Base-by-base conservation (phyloP, 768 basidiomycete genomes). In the Candolleomyces aberdarensis region DNA sequence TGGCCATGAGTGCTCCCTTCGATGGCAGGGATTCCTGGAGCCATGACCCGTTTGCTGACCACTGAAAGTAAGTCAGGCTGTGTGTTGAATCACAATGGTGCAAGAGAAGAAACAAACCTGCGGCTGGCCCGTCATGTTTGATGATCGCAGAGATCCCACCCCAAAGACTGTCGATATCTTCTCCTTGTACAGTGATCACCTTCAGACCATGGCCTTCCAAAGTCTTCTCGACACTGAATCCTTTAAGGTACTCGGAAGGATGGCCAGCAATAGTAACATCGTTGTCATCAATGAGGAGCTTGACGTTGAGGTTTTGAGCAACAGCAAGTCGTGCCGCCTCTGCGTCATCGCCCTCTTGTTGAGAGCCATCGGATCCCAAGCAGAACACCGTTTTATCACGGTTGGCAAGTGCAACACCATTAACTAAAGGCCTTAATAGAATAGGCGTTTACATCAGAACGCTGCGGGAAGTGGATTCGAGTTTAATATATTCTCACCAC, bases 221-320 rank as follows among this genome's bases (percentile, higher is more conserved):
- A 0, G 92, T 94, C 76, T 86, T 84, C 22, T 74, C 68, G 39
- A 94, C 68, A 56, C 86, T 80, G 74, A 85, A 95, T 22, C 92
- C 92, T 69, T 86, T 86, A 66, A 94, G 83, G 70, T 94, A 94
- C 53, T 93, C 74, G 14, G 91, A 93, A 4, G 93, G 93, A 68
- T 94, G 92, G 0, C 93, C 93, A n/a, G 92, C 86, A 62, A 94
- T 95, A 8, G 92, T 94, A 65, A 94, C 92, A 70, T 95, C 88
- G 74, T 95, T 94, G 74, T 94, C 91, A 66, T 95, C 93, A 64
- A 95, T 87, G 71, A 94, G 73, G 59, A 94, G 78, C 74, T 95
- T 95, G 72, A 95, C 83, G 70, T 94, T 92, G 66, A 95, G 78
- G 47, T 78, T 74, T 70, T 94, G 87, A 2, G 93, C 92, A 46